Base-by-base conservation (phyloP, 805 yeast species). In the Naumovozyma baii region DNA sequence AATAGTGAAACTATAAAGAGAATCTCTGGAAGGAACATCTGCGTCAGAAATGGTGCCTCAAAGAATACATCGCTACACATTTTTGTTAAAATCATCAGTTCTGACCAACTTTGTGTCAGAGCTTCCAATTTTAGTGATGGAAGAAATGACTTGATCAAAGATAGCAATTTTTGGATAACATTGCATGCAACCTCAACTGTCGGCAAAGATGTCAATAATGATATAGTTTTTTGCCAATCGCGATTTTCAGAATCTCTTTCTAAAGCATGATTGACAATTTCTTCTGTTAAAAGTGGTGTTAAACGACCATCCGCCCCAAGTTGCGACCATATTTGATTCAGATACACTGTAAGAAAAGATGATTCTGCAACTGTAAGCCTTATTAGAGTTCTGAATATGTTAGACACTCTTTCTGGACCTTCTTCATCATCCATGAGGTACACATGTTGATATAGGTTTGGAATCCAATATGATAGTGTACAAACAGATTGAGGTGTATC, bases 211-310 rank as follows among this genome's bases (percentile, higher is more conserved):
- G 80, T 70, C 47, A 84, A 63, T 14, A 80, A 68, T 0, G 79
- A 68, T 3, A 80, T 71, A 5, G 78, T 70, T 33, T 70, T 74
- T 17, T 70, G 68, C 83, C 83, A 81, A 36, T 71, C 76, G 22
- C 73, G 71, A 2, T 79, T 80, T 45, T 80, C 83, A 17, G 83
- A 77, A 44, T 79, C 79, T 47, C 78, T 73, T 46, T 82, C 88
- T 48, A 82, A 70, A 1, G 86, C 80, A 47, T 77, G 77, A 1
- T 76, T 72, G 5, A 83, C 74, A 20, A 82, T 73, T 51, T 83
- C 95, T 45, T 82, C 87, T 12, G 83, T 69, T 16, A 83, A 63
- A 1, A 73, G 58, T 1, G 71, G 66, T 2, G 72, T 70, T 9
- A 83, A 57, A 31, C 74, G 64, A 34, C 75, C 76, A 40, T 81